Evolutionary conservation across 1,139 yeast genomes (phyloP), one percentile per base, ranked within the genome.

Genomic region (Suhomyces bolitotheri): DNA sequence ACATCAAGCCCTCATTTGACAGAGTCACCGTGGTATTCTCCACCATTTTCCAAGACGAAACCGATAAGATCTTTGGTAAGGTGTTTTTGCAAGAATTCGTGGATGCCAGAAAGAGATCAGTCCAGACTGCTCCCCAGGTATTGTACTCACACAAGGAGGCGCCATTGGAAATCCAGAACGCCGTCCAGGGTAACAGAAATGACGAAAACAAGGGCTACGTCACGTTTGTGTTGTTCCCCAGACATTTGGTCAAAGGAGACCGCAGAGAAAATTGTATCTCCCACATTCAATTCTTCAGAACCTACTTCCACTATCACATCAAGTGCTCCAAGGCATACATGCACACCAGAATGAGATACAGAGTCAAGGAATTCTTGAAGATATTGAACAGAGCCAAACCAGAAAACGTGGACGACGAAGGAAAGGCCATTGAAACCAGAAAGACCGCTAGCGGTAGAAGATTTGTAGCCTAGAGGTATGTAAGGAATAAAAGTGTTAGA

Each of bases 71-170:
- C 39, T 88, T 92, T 53, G 97, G 97, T 34, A 89, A 86, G 60
- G 97, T 92, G 38, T 92, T 94, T 58, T 68, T 92, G 49, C 99
- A 92, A 63, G 99, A 92, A 65, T 92, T 92, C 62, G 97, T 92
- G 31, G 99, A 87, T 56, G 97, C 99, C 9, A 80, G 99, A 64
- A 84, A 85, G 62, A 80, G 97, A 58, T 86, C 95, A 10, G 94
- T 92, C 41, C 98, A 94, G 65, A 90, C 95, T 34, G 97, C 98
- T 2, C 98, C 99, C 15, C 99, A 94, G 68, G 99, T 92, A 35
- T 76, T 94, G 54, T 90, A 85, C 58, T 82, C 95, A 10, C 92
- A 83, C 53, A 76, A 74, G 46, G 96, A 88, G 49, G 87, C 97
- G n/a, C 99, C 99, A 8, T 72, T 88, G 54, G 99, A 92, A 60